Evolutionary conservation across 768 basidiomycete genomes (phyloP), one percentile per base, ranked within the genome.

Genomic region (Crepidotus variabilis): DNA sequence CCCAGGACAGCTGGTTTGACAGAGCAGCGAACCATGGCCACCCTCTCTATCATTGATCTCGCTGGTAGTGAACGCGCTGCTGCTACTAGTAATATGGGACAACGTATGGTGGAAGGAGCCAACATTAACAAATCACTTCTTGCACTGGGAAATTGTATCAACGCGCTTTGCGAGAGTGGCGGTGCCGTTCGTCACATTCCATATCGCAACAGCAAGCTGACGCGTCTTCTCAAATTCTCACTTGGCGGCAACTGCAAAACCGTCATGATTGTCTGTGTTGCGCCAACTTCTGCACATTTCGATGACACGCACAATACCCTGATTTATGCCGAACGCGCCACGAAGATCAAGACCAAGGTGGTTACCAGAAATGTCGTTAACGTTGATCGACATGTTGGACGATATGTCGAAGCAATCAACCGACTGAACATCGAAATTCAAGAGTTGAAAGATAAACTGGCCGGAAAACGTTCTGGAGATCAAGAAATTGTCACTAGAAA

Each of bases 251-350:
- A 98, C 71, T 99, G 97, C 82, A 93, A 96, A 74, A 99, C 97
- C 1, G 94, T 97, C 67, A 99, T 98, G 97, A 93, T 98, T 60
- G 96, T 98, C 59, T 98, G 97, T 69, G 79, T 99, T 48, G 94
- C 94, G 0, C 97, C 97, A 1, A 94, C 94, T 4, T 94, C 94
- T 35, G 83, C 83, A 35, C 94, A 99, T 73, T 97, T 98, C 69
- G 97, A 98, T 67, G 97, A 99, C 69, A 98, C 97, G 32, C 94
- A 97, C 69, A 99, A 99, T 69, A 98, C 97, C 1, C 87, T 99
- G 49, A 78, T 97, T 58, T 99, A 98, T 71, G 97, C 97, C 21
- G 95, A 99, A 64, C 89, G 95, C 47, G 96, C 97, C 23, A 97
- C 97, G 57, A 93, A 94, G 76, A 98, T 99, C 73, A 95, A 95